Conservation (phyloP, 2,329 filamentous ascomycete species). For the Alternaria panax region DNA sequence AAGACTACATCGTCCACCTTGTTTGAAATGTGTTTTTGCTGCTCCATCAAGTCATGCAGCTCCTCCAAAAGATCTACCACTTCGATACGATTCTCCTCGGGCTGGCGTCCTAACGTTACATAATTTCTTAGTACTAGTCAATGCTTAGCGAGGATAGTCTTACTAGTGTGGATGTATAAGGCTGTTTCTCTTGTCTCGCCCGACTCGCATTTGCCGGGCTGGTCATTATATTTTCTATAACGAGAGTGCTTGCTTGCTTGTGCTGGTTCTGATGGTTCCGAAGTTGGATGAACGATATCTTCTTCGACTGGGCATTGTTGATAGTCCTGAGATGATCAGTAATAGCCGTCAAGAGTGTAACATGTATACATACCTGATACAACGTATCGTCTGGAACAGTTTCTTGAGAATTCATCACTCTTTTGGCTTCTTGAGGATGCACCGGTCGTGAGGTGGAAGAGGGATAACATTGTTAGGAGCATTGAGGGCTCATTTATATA, state of each 20-base stretch:
- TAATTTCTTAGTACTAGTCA: not conserved
- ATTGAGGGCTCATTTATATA: constrained; percentile 10
- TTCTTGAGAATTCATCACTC: constrained; percentile 2
- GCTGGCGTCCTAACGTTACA: not conserved
- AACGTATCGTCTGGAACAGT: constrained; percentile 1
- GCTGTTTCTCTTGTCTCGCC: not conserved
- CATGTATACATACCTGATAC: constrained; percentile 1
- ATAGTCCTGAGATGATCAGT: not conserved
- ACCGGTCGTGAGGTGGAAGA: not conserved
- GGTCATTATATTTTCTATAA: not conserved
- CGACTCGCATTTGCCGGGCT: not conserved
- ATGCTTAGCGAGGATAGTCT: not conserved
- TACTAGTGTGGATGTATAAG: not conserved
- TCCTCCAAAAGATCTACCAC: constrained; percentile 1
- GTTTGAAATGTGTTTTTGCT: constrained; percentile 2
- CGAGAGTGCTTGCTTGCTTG: not conserved
- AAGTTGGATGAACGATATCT: not conserved
- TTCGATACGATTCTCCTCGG: not conserved
- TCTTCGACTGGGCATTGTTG: not conserved
- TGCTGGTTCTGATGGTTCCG: not conserved
- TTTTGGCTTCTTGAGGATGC: not conserved
- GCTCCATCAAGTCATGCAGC: constrained; percentile 1
- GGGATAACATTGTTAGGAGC: not conserved
- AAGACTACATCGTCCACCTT: not conserved
- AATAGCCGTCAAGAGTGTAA: not conserved